Base-by-base conservation (phyloP, 495 filamentous ascomycete genomes). In the Geoglossum glabrum region DNA sequence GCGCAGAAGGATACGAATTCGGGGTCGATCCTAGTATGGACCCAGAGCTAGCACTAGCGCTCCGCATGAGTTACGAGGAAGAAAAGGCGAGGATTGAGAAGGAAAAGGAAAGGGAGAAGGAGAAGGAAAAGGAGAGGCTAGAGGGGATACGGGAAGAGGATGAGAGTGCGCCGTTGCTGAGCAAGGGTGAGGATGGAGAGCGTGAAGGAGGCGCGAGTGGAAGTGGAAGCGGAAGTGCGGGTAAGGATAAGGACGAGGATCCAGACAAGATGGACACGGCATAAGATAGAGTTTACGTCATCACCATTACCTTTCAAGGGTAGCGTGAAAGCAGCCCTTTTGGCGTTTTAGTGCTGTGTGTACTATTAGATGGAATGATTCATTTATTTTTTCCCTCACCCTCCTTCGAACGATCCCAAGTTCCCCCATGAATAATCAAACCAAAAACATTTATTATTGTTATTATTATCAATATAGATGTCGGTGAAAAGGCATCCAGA, bases 61-160 rank as follows among this genome's bases (percentile, higher is more conserved):
- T 98, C 67, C 80, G 92, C 60, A 90, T 99, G 86, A 94, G 87
- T 66, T 85, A 93, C 78, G 93, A 99, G 68, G 93, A 97, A 66
- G 92, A 94, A 76, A 93, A 92, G 76, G 87, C 86, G 59, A 74
- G 92, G 64, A 80, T 92, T 69, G 90, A 94, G 65, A 85, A 84
- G 72, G 78, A 82, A 63, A 85, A 84, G 67, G 80, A 85, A 72
- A 78, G 13, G 40, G 40, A 45, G 40, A 19, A 82, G 63, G 84
- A 83, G 67, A 79, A 80, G 61, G 75, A 75, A 47, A 83, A 80
- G 70, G 75, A 73, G 46, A 72, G 73, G 52, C 71, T 95, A 60
- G 90, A 88, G 66, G 78, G 75, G 43, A 88, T 96, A 65, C 80
- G 87, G 63, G 92, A 97, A 68, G 87, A 87, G 64, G 57, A 85